Conservation (phyloP, 2,329 filamentous ascomycete genomes). For the Dothiorella sarmentorum region DNA sequence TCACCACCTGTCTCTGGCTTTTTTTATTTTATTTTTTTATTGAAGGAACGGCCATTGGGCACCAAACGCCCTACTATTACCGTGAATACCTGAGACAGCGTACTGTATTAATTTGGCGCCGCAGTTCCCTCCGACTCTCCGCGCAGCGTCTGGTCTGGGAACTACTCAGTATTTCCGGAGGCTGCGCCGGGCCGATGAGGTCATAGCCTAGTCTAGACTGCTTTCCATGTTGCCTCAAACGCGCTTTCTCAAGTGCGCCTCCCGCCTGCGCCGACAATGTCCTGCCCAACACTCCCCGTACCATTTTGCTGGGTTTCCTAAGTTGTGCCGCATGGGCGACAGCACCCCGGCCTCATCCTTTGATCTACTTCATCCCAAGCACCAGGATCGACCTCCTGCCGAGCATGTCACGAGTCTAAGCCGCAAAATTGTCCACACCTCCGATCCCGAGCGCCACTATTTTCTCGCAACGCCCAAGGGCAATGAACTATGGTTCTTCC, state of each 20-base stretch:
- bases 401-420: neutral
- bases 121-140: neutral
- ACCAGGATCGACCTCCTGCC: neutral
- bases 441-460: neutral
- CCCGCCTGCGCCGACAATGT: neutral
- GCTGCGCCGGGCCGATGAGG: neutral
- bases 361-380: neutral
- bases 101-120: neutral
- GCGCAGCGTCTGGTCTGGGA: neutral
- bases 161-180: neutral
- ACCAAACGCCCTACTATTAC: neutral
- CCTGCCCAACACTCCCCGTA: neutral
- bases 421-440: neutral
- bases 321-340: no score
- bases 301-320: no score
- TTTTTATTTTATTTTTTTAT: no score
- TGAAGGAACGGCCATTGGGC: neutral
- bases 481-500: slow-evolving; percentile 6
- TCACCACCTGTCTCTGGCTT: no score
- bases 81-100: neutral
- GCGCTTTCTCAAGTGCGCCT: neutral
- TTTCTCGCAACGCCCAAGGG: neutral
- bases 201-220: slow-evolving; percentile 3
- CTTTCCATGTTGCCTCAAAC: slow-evolving; percentile 10
- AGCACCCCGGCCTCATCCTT: no score